A percentile compares a stretch with the other conserved stretches of the same genome.
These are phyloP conservation scores for Claviceps citrina DNA, from an alignment of 2,329 filamentous ascomycete species.

Conservation along the genomic window DNA sequence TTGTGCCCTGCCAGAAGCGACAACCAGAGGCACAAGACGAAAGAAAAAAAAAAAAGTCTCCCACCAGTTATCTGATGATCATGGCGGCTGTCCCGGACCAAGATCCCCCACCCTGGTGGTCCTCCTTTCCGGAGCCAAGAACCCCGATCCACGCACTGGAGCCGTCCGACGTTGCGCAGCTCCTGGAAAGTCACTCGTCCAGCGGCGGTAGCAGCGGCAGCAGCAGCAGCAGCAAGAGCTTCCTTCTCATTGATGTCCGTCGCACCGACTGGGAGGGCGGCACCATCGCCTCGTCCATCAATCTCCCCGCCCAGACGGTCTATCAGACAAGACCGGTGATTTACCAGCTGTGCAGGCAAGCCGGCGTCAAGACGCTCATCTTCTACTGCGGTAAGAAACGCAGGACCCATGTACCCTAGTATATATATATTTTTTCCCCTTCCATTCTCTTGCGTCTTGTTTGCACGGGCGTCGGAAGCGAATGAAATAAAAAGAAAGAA, in stretches of 20 bases:
- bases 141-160: slow-evolving; percentile 23
- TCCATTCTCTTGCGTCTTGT: too few species aligned
- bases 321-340: slow-evolving; percentile 33
- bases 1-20: too few species aligned
- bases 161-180: slow-evolving; percentile 23
- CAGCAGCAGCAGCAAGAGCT: slow-evolving; percentile 18
- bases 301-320: slow-evolving; percentile 39
- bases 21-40: too few species aligned
- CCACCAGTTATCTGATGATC: too few species aligned
- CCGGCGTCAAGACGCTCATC: slow-evolving; percentile 31
- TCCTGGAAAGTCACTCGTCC: slow-evolving; percentile 23
- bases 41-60: too few species aligned
- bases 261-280: slow-evolving; percentile 41
- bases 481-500: too few species aligned
- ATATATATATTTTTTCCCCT: too few species aligned
- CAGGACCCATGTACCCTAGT: neutral
- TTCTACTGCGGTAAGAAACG: slow-evolving; percentile 39
- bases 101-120: slow-evolving; percentile 21
- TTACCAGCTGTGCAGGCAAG: slow-evolving; percentile 34
- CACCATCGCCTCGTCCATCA: slow-evolving; percentile 42
- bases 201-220: slow-evolving; percentile 15
- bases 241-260: slow-evolving; percentile 38
- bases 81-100: neutral
- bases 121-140: slow-evolving; percentile 27
- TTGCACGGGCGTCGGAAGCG: too few species aligned